These are phyloP conservation scores for Articulospora tetracladia DNA, from an alignment of 495 filamentous ascomycete genomes.

Conservation along the genomic window DNA sequence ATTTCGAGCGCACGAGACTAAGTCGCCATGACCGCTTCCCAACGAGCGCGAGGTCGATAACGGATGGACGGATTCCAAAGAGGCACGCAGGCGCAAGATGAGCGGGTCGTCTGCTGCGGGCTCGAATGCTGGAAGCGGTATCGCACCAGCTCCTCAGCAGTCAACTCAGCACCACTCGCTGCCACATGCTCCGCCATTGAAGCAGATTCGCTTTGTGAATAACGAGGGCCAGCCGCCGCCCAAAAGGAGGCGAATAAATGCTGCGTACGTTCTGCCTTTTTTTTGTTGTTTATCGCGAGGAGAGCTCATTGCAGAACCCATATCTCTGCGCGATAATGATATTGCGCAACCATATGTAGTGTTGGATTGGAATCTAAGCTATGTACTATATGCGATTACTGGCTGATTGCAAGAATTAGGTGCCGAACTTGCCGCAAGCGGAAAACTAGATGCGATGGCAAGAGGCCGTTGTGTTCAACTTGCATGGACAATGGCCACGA, in stretches of 20 bases:
- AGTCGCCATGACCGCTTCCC: not conserved
- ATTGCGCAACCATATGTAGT: no score
- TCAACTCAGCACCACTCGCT: constrained; percentile 9
- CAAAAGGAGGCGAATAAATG: constrained; percentile 76
- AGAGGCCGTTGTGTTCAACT: constrained; percentile 70
- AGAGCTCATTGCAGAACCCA: not conserved
- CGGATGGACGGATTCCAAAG: not conserved
- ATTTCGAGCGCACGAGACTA: not conserved
- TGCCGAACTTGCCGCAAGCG: constrained; percentile 78
- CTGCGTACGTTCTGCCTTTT: constrained; percentile 55
- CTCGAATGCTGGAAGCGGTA: no score
- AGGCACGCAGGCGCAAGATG: not conserved
- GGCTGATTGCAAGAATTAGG: constrained; percentile 32
- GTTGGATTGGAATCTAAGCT: not conserved
- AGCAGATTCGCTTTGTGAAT: constrained; percentile 73
- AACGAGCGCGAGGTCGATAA: not conserved
- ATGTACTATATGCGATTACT: not conserved
- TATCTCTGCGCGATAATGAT: not conserved
- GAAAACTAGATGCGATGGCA: constrained; percentile 80
- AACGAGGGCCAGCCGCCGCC: constrained; percentile 78
- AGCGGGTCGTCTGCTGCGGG: not conserved
- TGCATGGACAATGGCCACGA: constrained; percentile 70
- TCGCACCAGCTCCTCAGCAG: not conserved
- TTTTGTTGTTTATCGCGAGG: not conserved
- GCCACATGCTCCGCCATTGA: constrained; percentile 31